A percentile compares a stretch with the other conserved stretches of the same genome.
phyloP scores from a whole-genome alignment of 305 asterid species.

The Fraxinus latifolia region DNA sequence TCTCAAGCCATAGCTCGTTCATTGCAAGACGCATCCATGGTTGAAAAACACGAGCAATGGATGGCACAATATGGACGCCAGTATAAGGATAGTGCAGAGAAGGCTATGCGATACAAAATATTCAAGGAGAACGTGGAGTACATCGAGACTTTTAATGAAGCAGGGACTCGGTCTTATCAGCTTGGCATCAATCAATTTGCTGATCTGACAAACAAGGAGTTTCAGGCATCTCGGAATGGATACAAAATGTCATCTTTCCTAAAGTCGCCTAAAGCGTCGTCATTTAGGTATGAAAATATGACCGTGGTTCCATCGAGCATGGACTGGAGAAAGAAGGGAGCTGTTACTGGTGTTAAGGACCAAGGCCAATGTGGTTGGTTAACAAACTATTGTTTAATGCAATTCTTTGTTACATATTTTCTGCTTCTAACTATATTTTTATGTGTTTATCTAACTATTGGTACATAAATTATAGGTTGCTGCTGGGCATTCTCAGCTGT shows the following conservation, averaged over 20 bases:
- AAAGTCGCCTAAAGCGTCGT: background rate
- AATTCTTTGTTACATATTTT: background rate
- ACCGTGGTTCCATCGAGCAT: slow-evolving; percentile 25
- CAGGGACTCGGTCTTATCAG: slow-evolving; percentile 24
- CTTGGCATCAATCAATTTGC: slow-evolving; percentile 32
- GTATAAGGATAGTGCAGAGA: slow-evolving; percentile 28
- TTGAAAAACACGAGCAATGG: slow-evolving; percentile 29
- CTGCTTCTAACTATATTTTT: no score
- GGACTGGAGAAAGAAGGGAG: slow-evolving; percentile 49
- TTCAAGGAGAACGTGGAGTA: slow-evolving; percentile 30
- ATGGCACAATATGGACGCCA: slow-evolving; percentile 24
- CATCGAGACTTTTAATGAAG: slow-evolving; percentile 29
- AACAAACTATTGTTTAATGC: background rate
- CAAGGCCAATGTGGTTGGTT: slow-evolving; percentile 58
- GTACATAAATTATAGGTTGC: slow-evolving; percentile 17
- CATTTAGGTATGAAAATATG: slow-evolving; percentile 32
- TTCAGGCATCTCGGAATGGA: slow-evolving; percentile 29
- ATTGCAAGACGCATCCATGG: background rate
- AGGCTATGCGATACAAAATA: slow-evolving; percentile 24
- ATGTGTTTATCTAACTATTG: background rate
- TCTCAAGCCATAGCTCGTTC: background rate
- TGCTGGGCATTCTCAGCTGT: slow-evolving; percentile 46
- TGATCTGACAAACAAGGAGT: slow-evolving; percentile 34
- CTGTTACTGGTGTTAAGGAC: slow-evolving; percentile 45
- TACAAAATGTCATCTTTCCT: slow-evolving; percentile 3